phyloP scores from a whole-genome alignment of 1,139 yeast species.

The Arxiozyma heterogenica region DNA sequence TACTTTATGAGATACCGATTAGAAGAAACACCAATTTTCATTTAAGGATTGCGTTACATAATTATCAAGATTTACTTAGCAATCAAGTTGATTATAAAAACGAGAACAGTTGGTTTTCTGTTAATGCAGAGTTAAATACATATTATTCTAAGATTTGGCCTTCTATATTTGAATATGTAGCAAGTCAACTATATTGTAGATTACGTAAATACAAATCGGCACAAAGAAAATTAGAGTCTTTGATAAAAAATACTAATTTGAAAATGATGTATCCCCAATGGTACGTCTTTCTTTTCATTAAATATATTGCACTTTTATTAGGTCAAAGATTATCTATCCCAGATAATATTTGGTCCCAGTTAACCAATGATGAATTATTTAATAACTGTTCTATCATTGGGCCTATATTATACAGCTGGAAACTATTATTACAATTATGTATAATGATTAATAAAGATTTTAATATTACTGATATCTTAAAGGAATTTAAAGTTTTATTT shows the following conservation, averaged over 20 bases:
- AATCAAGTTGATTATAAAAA: not conserved
- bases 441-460: constrained; percentile 20
- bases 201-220: constrained; percentile 8
- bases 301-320: constrained; percentile 10
- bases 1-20: constrained; percentile 18
- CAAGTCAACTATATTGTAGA: constrained; percentile 10
- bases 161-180: constrained; percentile 13
- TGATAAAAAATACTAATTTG: not conserved
- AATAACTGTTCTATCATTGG: constrained; percentile 6
- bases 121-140: not conserved
- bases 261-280: constrained; percentile 2
- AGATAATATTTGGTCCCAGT: constrained; percentile 2
- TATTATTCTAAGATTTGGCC: constrained; percentile 11
- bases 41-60: constrained; percentile 19
- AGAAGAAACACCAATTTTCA: constrained; percentile 14
- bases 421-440: constrained; percentile 17
- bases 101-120: not conserved
- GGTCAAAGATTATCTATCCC: constrained; percentile 13
- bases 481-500: constrained; percentile 24
- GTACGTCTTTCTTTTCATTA: constrained; percentile 5
- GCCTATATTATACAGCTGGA: constrained; percentile 20
- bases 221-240: constrained; percentile 6
- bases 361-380: constrained; percentile 6
- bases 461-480: constrained; percentile 21
- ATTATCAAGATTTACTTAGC: constrained; percentile 16